Base-by-base conservation (phyloP, 1,139 yeast species). In the Hansenula lynferdii region DNA sequence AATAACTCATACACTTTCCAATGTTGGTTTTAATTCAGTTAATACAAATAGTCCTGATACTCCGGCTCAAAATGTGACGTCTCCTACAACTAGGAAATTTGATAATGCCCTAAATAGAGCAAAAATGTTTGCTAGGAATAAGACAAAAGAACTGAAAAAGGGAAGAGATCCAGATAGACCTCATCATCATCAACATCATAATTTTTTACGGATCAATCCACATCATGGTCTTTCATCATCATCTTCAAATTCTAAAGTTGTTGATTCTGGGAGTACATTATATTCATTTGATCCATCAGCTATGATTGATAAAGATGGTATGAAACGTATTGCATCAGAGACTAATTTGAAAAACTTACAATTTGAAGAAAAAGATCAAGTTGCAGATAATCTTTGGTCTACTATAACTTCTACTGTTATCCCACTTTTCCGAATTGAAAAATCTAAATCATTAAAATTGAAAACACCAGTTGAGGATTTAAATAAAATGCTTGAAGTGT, bases 401-500 rank as follows among this genome's bases (percentile, higher is more conserved):
- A 55, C 73, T 16, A 56, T 78, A 3, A 61, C 68, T 19, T 57
- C 67, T 4, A 54, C 68, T 8, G 63, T 71, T 0, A 52, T 67
- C 21, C 75, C 80, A 0, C 48, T 78, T 9, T 78, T 77, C 46
- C 60, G 64, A 36, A 71, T 75, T 18, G 77, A 72, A 21, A 62
- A 64, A 7, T 34, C 8, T 26, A 35, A 7, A 12, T 39, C 4
- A 5, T 28, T 48, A 6, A 46, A 41, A 27, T 50, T 75, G 26
- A 60, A 70, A 17, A 68, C 70, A 0, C 79, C 83, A 0, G 69
- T 78, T 7, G 85, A 78, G 44, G 82, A 77, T 50, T 58, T 74
- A 31, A 77, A 75, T 50, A 69, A 66, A 34, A 58, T 76, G 35
- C 69, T 77, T 2, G 58, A 65, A 19, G 57, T 72, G 42, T 77